Percentiles rank a stretch among this genome's conserved stretches.
These are phyloP conservation scores for Arachnomyces sp. DNA, from an alignment of 2,329 filamentous ascomycete species.

Conservation along the genomic window DNA sequence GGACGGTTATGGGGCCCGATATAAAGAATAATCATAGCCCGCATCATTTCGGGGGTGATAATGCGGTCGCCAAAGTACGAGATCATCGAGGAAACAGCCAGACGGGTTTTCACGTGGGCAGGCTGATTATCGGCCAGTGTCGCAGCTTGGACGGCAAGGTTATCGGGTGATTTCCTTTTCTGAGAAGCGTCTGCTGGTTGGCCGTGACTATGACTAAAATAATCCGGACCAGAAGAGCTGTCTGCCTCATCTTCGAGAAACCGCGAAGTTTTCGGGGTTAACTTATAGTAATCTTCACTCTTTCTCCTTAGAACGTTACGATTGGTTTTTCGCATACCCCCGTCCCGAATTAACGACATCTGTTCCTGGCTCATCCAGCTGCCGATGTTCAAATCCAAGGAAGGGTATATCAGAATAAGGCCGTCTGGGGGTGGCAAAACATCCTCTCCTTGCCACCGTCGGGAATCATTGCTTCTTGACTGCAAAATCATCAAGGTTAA, in stretches of 20 bases:
- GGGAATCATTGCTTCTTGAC: conserved; percentile 51
- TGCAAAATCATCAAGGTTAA: conserved; percentile 87
- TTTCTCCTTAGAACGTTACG: conserved; percentile 72
- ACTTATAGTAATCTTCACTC: conserved; percentile 76
- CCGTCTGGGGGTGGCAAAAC: conserved; percentile 69
- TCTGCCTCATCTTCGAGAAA: conserved; percentile 63
- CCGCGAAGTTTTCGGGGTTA: conserved; percentile 73
- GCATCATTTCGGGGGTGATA: conserved; percentile 95
- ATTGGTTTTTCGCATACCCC: conserved; percentile 70
- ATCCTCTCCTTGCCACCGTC: conserved; percentile 49
- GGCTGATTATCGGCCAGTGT: conserved; percentile 32
- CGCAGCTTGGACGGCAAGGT: conserved; percentile 29
- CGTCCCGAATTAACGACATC: conserved; percentile 85
- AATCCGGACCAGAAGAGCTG: conserved; percentile 13
- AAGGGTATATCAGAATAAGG: conserved; percentile 78
- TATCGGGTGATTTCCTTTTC: conserved; percentile 19
- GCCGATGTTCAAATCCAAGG: conserved; percentile 91
- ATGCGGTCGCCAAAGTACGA: conserved; percentile 97
- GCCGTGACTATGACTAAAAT: conserved; percentile 24
- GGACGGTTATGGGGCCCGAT: conserved; percentile 89
- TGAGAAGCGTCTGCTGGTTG: conserved; percentile 17
- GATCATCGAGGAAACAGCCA: conserved; percentile 94
- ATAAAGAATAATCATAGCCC: conserved; percentile 97
- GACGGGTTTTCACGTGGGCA: conserved; percentile 62
- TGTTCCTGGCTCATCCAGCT: conserved; percentile 99